phyloP scores from a whole-genome alignment of 2,329 filamentous ascomycete species.

The Paraphaeosphaeria minitans region DNA sequence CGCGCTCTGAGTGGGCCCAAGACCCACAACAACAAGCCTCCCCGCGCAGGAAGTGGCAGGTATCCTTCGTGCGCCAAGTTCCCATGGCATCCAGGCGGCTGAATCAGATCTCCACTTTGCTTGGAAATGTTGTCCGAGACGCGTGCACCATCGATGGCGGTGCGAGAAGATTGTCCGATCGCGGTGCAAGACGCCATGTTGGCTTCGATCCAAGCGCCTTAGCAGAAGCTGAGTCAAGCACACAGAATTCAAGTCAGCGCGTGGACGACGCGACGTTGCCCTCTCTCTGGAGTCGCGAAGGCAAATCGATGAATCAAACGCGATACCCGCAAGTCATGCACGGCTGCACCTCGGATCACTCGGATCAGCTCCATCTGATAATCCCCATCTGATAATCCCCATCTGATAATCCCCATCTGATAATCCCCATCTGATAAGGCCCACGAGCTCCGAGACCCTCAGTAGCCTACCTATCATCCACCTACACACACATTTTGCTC shows the following conservation, averaged over 20 bases:
- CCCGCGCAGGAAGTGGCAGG: slow-evolving; percentile 22
- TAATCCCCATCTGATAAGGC: too few species aligned
- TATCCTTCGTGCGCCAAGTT: slow-evolving; percentile 26
- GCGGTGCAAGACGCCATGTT: too few species aligned
- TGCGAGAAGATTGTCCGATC: too few species aligned
- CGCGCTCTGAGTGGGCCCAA: slow-evolving; percentile 11
- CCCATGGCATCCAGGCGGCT: slow-evolving; percentile 31
- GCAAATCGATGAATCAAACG: background rate
- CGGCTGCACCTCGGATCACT: background rate
- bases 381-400: slow-evolving; percentile 6
- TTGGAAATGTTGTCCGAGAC: slow-evolving; percentile 31
- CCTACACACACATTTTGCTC: too few species aligned
- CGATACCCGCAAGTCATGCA: background rate
- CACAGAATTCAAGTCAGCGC: background rate
- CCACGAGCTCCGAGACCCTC: too few species aligned
- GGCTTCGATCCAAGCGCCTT: background rate
- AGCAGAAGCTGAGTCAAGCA: background rate
- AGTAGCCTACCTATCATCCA: too few species aligned
- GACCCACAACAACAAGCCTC: background rate
- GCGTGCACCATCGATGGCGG: slow-evolving; percentile 7
- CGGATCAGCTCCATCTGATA: slow-evolving; percentile 9
- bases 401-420: too few species aligned
- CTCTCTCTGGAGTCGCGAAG: too few species aligned
- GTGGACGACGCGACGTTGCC: too few species aligned
- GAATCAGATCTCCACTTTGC: slow-evolving; percentile 26